Evolutionary conservation across 139 green algal species (phyloP), one percentile per base, ranked within the genome.

Genomic region (Pseudopediastrum boryanum): DNA sequence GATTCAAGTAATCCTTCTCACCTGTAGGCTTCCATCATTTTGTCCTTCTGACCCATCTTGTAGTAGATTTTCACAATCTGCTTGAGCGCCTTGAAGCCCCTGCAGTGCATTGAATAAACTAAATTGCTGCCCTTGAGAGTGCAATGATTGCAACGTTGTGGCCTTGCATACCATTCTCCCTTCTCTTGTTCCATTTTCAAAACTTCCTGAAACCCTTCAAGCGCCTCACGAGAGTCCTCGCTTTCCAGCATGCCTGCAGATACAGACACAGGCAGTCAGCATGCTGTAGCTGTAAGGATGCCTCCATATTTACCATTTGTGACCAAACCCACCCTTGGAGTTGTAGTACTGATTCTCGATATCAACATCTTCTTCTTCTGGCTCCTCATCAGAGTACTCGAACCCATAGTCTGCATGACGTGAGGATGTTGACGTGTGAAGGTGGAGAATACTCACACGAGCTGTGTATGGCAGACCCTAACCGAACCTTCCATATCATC

Each of bases 301-400:
- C n/a, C n/a, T n/a, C n/a, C n/a, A n/a, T n/a, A n/a, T n/a, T n/a
- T n/a, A n/a, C n/a, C n/a, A 38, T 23, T 13, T 33, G 67, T 50
- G n/a, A 25, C 50, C 54, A 38, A 46, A 31, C 79, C 0, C 66
- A 96, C 94, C 96, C 86, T 99, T 99, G 43, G 90, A 91, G 74
- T 99, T 98, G 89, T 99, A 99, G 75, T 99, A 99, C 66, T 98
- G 91, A 81, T 99, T 99, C 64, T 99, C 96, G 25, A 98, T 97
- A 75, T 99, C 96, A 16, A 99, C 92, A 67, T 97, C 93, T 27
- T 97, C 91, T 77, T 98, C 96, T 38, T 90, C 89, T 46, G 95
- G 91, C 54, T 99, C 95, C 36, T 99, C 96, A 43, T 99, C 96
- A 0, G 90, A 97, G 83, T 99, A 99, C 86, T 99, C 96, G 65